Evolutionary conservation across 2,329 filamentous ascomycete species (phyloP).

Genomic region (Ophiostoma quercus): DNA sequence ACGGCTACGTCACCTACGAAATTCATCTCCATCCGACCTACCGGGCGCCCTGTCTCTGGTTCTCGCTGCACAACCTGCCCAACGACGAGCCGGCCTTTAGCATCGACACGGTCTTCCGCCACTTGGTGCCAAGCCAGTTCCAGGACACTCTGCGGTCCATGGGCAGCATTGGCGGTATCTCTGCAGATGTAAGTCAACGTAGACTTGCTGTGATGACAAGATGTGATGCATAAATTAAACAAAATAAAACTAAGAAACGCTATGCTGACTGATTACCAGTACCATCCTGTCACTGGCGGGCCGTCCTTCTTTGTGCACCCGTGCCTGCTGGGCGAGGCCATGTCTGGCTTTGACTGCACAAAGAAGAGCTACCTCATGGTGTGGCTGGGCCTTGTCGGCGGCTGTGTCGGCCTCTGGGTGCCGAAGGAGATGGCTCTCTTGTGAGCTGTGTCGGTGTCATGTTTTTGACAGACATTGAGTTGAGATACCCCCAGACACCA

Average conservation of each 20-base stretch:
- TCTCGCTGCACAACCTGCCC: conserved; percentile 57
- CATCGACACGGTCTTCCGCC: conserved; percentile 65
- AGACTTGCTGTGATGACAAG: not conserved
- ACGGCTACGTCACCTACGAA: conserved; percentile 60
- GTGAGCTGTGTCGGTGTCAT: conserved; percentile 26
- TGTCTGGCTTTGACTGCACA: conserved; percentile 59
- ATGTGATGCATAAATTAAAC: not conserved
- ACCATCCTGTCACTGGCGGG: conserved; percentile 74
- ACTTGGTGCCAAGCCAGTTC: conserved; percentile 63
- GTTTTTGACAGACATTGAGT: not conserved
- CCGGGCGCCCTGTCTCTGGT: conserved; percentile 70
- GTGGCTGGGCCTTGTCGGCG: conserved; percentile 85
- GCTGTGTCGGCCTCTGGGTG: conserved; percentile 71
- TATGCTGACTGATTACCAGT: conserved; percentile 41
- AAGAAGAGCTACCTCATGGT: conserved; percentile 70
- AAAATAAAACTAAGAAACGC: not conserved
- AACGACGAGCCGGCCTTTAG: conserved; percentile 52
- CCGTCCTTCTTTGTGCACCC: conserved; percentile 91
- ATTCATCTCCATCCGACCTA: conserved; percentile 72
- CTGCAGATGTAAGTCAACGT: conserved; percentile 61
- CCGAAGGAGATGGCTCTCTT: conserved; percentile 60
- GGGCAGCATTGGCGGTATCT: conserved; percentile 67
- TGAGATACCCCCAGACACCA: not conserved
- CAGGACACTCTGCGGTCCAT: conserved; percentile 55
- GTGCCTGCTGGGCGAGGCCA: conserved; percentile 78